Conservation (phyloP, 495 filamentous ascomycete species). For the Tuber microsphaerosporum region DNA sequence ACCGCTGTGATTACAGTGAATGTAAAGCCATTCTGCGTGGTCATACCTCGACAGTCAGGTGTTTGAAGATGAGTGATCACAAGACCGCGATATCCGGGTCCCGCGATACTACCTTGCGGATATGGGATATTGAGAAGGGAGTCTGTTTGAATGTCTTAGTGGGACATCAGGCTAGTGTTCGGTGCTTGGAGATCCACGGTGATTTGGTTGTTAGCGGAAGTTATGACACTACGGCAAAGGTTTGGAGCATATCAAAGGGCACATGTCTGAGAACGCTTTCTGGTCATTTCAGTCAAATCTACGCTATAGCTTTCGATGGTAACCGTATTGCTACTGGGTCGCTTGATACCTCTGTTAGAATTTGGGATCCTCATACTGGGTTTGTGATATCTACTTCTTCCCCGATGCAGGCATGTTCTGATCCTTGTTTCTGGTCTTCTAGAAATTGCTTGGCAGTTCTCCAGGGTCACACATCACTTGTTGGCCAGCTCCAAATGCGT, state of each 20-base stretch:
- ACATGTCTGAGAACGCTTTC: conserved; percentile 78
- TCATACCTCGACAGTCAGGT: conserved; percentile 93
- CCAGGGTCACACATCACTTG: conserved; percentile 92
- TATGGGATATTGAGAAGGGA: conserved; percentile 88
- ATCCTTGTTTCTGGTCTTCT: conserved; percentile 7
- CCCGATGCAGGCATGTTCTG: background rate
- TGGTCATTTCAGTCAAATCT: conserved; percentile 99
- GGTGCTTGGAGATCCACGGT: conserved; percentile 90
- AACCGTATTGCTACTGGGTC: conserved; percentile 90
- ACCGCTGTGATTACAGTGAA: conserved; percentile 44
- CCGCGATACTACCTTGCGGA: conserved; percentile 82
- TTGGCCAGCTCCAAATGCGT: conserved; percentile 95
- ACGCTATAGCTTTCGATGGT: conserved; percentile 95
- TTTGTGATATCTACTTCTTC: conserved; percentile 45
- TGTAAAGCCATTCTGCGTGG: conserved; percentile 80
- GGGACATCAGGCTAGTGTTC: conserved; percentile 92
- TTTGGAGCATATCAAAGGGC: conserved; percentile 95
- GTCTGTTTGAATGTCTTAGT: conserved; percentile 85
- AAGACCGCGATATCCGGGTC: conserved; percentile 94
- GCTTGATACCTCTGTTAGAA: conserved; percentile 89
- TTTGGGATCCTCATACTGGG: conserved; percentile 92
- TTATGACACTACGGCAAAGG: conserved; percentile 92
- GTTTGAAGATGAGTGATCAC: conserved; percentile 91
- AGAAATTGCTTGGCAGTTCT: conserved; percentile 82
- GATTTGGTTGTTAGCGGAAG: conserved; percentile 93